phyloP scores from a whole-genome alignment of 2,329 filamentous ascomycete genomes.

The Bipolaris oryzae region DNA sequence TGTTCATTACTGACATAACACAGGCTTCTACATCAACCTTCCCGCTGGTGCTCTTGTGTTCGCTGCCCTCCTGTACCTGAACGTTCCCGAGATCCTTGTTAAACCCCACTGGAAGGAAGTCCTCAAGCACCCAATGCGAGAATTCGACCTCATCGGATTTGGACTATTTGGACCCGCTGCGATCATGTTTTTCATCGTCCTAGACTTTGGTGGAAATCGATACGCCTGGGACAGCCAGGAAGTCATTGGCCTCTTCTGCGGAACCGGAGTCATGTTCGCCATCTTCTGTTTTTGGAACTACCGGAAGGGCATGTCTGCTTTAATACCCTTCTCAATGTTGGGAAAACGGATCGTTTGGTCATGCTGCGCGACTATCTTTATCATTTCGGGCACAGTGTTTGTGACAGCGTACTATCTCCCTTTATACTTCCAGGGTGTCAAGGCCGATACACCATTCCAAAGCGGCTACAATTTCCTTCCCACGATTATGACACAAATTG shows the following conservation, averaged over 20 bases:
- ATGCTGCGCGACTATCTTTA: slow-evolving; percentile 58
- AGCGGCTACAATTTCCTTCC: slow-evolving; percentile 28
- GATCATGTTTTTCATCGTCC: slow-evolving; percentile 56
- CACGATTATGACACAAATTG: slow-evolving; percentile 21
- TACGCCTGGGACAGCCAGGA: slow-evolving; percentile 58
- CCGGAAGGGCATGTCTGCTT: slow-evolving; percentile 64
- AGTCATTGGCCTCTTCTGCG: slow-evolving; percentile 59
- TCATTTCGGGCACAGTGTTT: slow-evolving; percentile 63
- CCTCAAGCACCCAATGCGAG: slow-evolving; percentile 50
- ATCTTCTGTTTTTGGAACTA: slow-evolving; percentile 57
- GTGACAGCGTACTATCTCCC: slow-evolving; percentile 70
- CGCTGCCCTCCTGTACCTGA: slow-evolving; percentile 53
- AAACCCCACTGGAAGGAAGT: slow-evolving; percentile 55
- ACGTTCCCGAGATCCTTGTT: slow-evolving; percentile 51
- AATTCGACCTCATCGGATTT: slow-evolving; percentile 59
- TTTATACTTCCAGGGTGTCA: slow-evolving; percentile 71
- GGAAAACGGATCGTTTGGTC: slow-evolving; percentile 40
- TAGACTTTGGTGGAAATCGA: slow-evolving; percentile 57
- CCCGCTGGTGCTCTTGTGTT: slow-evolving; percentile 49
- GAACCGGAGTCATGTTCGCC: slow-evolving; percentile 57
- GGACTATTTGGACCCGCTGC: slow-evolving; percentile 53
- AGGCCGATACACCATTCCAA: slow-evolving; percentile 53
- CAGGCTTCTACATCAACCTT: slow-evolving; percentile 36
- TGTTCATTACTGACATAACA: not conserved
- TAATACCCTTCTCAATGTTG: slow-evolving; percentile 59